Evolutionary conservation across 768 basidiomycete genomes (phyloP), one percentile per base, ranked within the genome.

Genomic region (Pisolithus tinctorius): DNA sequence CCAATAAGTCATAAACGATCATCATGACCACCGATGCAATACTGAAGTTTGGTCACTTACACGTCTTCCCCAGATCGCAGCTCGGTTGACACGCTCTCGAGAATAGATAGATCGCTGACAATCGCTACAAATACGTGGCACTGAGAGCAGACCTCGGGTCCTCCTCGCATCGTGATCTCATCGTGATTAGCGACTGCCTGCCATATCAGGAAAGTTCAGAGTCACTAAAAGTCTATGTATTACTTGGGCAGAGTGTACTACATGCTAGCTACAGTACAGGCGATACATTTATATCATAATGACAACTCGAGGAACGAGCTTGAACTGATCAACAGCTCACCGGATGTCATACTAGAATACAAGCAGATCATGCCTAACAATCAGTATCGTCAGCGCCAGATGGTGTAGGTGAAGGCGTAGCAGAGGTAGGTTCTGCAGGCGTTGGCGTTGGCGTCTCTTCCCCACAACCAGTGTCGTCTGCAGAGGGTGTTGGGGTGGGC

Each of bases 121-220:
- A 29, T 29, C 27, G 4, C 27, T 5, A 7, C 27, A 27, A 27
- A 27, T 27, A 27, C 27, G 3, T 7, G 27, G 27, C 27, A n/a
- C n/a, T n/a, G 34, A 34, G 4, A 42, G 26, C 30, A 14, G 36
- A 58, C 42, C 58, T 52, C 53, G 60, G 34, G 26, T 20, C 31
- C 30, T 31, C 30, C 7, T 31, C 30, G 9, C 30, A 9, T 31
- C 30, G 7, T 7, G 34, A 34, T 34, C 20, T 20, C 34, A 34
- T 34, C 11, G 31, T 34, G 31, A 34, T 34, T 11, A 11, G 31
- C 31, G 10, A 34, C n/a, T 17, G 23, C 37, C 23, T 16, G 14
- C 60, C 52, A 51, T 56, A 58, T 53, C 49, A 41, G 48, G 58
- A 52, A 62, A 27, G 2, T 26, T n/a, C n/a, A 40, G n/a, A 2